A percentile compares a stretch with the other conserved stretches of the same genome.
Conservation (phyloP, 2,329 filamentous ascomycete species). For the Phyllosticta citriasiana region DNA sequence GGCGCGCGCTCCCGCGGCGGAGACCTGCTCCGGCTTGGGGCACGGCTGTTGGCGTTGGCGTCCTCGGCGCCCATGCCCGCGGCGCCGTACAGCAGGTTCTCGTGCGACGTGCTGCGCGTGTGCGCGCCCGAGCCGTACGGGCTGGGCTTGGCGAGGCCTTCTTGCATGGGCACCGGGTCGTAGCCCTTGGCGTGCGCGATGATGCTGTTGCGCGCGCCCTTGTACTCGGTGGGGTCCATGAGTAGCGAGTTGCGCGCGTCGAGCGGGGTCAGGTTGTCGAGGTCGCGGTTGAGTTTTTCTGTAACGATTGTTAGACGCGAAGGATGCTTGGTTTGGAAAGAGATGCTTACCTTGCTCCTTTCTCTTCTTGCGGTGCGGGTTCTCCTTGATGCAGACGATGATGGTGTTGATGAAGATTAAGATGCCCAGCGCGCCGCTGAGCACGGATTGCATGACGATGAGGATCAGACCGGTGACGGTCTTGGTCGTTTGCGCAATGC, state of each 20-base stretch:
- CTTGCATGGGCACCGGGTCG: slow-evolving; percentile 23
- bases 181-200: slow-evolving; percentile 18
- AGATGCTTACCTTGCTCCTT: slow-evolving; percentile 71
- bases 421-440: slow-evolving; percentile 76
- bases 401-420: slow-evolving; percentile 84
- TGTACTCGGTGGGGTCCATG: slow-evolving; percentile 48
- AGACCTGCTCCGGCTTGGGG: slow-evolving; percentile 15
- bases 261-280: slow-evolving; percentile 75
- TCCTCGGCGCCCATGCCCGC: slow-evolving; percentile 24
- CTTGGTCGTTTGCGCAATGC: slow-evolving; percentile 82
- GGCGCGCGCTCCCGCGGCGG: slow-evolving; percentile 17
- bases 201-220: slow-evolving; percentile 23
- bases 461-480: slow-evolving; percentile 89
- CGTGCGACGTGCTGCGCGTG: not conserved
- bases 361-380: slow-evolving; percentile 78
- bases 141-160: slow-evolving; percentile 21
- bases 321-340: not conserved
- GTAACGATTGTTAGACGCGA: slow-evolving; percentile 21
- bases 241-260: slow-evolving; percentile 82
- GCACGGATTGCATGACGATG: slow-evolving; percentile 77
- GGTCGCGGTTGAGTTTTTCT: slow-evolving; percentile 69
- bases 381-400: slow-evolving; percentile 71
- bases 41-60: no score
- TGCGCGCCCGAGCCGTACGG: slow-evolving; percentile 13
- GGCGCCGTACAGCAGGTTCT: slow-evolving; percentile 24